These are phyloP conservation scores for Letharia lupina DNA, from an alignment of 495 filamentous ascomycete genomes.

Conservation along the genomic window DNA sequence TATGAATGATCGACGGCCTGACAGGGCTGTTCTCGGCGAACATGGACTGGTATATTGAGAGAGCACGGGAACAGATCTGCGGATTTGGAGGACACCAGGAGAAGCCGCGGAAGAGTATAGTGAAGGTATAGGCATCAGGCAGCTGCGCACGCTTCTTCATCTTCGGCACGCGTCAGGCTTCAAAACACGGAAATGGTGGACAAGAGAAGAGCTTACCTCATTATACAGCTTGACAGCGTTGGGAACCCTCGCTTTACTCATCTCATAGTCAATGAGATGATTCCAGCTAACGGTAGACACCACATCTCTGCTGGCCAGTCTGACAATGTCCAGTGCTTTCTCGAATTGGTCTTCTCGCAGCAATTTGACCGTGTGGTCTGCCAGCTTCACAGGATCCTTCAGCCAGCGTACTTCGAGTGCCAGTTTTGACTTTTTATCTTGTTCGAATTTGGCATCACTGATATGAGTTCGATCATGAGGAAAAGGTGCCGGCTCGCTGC, in stretches of 20 bases:
- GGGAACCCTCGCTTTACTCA: constrained; percentile 49
- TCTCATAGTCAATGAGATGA: constrained; percentile 62
- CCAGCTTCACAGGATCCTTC: constrained; percentile 58
- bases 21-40: constrained; percentile 46
- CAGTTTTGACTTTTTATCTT: constrained; percentile 23
- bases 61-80: constrained; percentile 50
- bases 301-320: constrained; percentile 50
- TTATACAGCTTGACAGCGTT: constrained; percentile 72
- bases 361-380: constrained; percentile 47
- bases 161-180: constrained; percentile 33
- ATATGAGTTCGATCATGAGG: too few relatives aligned
- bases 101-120: constrained; percentile 71
- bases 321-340: constrained; percentile 59
- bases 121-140: constrained; percentile 72
- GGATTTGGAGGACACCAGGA: constrained; percentile 43
- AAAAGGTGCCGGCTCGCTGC: neutral
- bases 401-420: constrained; percentile 53
- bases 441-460: neutral
- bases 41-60: constrained; percentile 67
- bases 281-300: constrained; percentile 77
- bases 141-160: constrained; percentile 86
- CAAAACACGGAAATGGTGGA: neutral
- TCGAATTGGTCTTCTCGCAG: constrained; percentile 47
- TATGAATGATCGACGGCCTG: constrained; percentile 64
- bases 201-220: constrained; percentile 46